Base-by-base conservation (phyloP, 805 yeast genomes). In the Pichia kluyveri region DNA sequence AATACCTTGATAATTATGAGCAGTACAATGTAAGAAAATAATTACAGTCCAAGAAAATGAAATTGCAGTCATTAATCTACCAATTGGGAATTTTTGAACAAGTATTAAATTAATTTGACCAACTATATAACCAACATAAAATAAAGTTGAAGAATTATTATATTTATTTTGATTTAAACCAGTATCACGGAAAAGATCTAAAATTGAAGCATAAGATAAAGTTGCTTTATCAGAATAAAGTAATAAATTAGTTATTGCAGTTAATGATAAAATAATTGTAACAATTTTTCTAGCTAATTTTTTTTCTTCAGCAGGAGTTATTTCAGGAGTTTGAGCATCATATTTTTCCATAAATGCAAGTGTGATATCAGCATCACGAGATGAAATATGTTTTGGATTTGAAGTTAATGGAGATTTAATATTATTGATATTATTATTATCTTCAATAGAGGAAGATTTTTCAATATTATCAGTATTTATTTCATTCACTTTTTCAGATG, bases 101-200 rank as follows among this genome's bases (percentile, higher is more conserved):
- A 74, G 60, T 43, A 67, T 62, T 43, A 70, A 58, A 37, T 73
- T 73, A 5, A 64, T 18, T 52, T 76, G 79, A 5, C 79, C 80
- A 19, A 72, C 60, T 8, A 70, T 58, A 52, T 66, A 75, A 6
- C 81, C 82, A 26, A 69, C 76, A 54, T 76, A 76, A 54, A 76
- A 77, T n/a, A 77, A 50, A 3, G 81, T 73, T 51, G 75, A 74
- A 17, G 74, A 64, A 47, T 74, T 72, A 53, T 73, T 72, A 57
- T 73, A 77, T 44, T 65, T 66, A 44, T 67, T 54, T 53, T 71
- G 72, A 28, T 63, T 61, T 28, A 78, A 56, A 3, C 70, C 69
- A 1, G 77, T 73, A 48, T 72, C 77, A 8, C 63, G 69, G 60
- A 67, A 74, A 28, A 77, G 59, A 1, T 72, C 80, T 28, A 70